These are phyloP conservation scores for Solanum hybrid DNA, from an alignment of 305 asterid genomes.

Conservation along the genomic window DNA sequence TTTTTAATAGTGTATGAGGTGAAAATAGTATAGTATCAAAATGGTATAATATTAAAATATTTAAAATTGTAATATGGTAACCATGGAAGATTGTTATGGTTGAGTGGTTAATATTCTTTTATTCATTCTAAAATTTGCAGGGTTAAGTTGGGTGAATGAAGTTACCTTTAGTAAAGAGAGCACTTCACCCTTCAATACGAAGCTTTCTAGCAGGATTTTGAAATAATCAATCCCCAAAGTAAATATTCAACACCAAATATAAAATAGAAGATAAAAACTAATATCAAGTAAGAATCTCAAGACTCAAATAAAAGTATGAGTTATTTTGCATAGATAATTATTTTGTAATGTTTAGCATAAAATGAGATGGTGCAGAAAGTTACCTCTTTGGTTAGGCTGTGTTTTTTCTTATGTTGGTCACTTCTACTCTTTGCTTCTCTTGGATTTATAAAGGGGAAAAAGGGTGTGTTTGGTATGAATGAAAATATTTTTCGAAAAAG, in stretches of 20 bases:
- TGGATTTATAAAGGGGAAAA: background rate
- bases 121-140: background rate
- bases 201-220: background rate
- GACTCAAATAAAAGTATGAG: background rate
- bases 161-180: background rate
- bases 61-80: background rate
- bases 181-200: background rate
- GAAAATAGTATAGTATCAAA: background rate
- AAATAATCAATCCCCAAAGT: background rate
- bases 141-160: too few species aligned
- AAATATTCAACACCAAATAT: background rate
- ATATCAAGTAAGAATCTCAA: background rate
- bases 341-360: background rate
- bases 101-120: background rate
- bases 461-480: background rate
- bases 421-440: background rate
- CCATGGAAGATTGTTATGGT: background rate
- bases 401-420: background rate
- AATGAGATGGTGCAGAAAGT: background rate
- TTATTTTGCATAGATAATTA: background rate
- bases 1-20: background rate
- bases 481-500: background rate
- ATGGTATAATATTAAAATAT: background rate
- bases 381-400: background rate
- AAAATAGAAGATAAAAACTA: background rate